Evolutionary conservation across 306 rosid genomes (phyloP), one percentile per base, ranked within the genome.

Genomic region (Vigna nakashimae): DNA sequence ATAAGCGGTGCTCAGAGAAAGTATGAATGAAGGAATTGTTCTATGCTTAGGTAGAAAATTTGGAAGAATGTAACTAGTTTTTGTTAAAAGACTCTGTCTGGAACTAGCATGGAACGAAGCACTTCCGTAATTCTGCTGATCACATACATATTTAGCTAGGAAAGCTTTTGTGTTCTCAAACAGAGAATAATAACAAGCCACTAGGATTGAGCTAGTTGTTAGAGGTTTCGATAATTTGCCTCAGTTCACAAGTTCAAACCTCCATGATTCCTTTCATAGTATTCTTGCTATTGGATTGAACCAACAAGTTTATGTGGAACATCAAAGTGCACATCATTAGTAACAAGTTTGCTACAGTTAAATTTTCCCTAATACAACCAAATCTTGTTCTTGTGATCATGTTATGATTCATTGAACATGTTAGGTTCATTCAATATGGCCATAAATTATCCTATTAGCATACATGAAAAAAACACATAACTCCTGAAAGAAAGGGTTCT

Each of bases 331-430:
- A 76, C 11, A 5, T 22, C 55, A 68, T 8, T n/a, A 76, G 16
- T 30, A 26, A 73, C 40, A 79, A 55, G 53, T 74, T 45, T 74
- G 26, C 75, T 38, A 48, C 40, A 46, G 59, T 69, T 48, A 74
- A 38, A 8, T 2, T 3, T 40, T 70, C 72, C 11, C 64, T 66
- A 22, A 32, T 56, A 78, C 34, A 74, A 28, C 58, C 49, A 28
- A 69, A 69, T 78, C 73, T 36, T 63, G 74, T 48, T 45, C 68
- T 49, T 14, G 24, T 14, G 42, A 57, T 64, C 71, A 50, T 55
- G 65, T 52, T 69, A 69, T 28, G 71, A 69, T 55, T 69, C 59
- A 82, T 63, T 55, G 38, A 74, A 64, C 34, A 69, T 4, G 62
- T 66, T 43, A 17, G 18, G 67, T 48, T 78, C 51, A 69, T 36